phyloP scores from a whole-genome alignment of 805 yeast genomes.

The Ogataea thermomethanolica region DNA sequence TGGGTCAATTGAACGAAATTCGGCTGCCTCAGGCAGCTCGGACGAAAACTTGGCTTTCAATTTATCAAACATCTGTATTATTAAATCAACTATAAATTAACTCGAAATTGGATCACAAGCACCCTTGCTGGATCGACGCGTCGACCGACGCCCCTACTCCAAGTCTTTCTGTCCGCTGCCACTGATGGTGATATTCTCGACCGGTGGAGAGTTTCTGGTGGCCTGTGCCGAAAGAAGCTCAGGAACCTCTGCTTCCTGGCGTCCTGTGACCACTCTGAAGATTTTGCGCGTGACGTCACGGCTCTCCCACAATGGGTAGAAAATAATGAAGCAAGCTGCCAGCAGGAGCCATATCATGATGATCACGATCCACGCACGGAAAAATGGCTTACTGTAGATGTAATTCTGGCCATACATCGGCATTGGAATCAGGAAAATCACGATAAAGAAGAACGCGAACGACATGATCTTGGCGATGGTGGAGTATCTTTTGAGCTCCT shows the following conservation, averaged over 20 bases:
- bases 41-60: constrained; percentile 18
- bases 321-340: constrained; percentile 31
- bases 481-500: constrained; percentile 25
- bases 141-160: constrained; percentile 2
- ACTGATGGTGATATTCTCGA: constrained; percentile 2
- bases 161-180: not conserved
- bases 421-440: constrained; percentile 30
- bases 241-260: constrained; percentile 14
- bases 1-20: constrained; percentile 31
- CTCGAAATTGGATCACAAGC: not conserved
- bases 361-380: constrained; percentile 35
- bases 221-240: constrained; percentile 17
- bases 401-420: constrained; percentile 34
- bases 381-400: constrained; percentile 31
- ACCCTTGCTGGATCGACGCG: constrained; percentile 5
- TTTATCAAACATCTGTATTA: constrained; percentile 15
- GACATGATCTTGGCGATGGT: constrained; percentile 24
- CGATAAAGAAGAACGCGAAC: constrained; percentile 25
- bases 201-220: constrained; percentile 1
- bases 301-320: constrained; percentile 35
- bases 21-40: constrained; percentile 34
- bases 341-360: constrained; percentile 34
- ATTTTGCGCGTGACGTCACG: constrained; percentile 22
- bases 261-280: constrained; percentile 17
- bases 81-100: not conserved